phyloP scores from a whole-genome alignment of 2,329 filamentous ascomycete species.

The Penicillium sp. region DNA sequence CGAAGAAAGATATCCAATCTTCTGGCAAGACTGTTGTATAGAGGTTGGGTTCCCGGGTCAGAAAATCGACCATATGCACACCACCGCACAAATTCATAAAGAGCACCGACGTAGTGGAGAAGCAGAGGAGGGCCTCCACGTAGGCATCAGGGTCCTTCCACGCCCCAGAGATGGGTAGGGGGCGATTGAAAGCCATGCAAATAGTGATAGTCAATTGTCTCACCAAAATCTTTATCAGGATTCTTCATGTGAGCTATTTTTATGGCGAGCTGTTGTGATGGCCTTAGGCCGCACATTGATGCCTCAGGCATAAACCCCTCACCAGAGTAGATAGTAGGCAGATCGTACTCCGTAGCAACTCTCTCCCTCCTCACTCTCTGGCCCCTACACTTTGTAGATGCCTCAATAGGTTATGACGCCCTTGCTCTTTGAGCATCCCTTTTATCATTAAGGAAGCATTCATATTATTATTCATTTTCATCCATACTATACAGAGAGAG shows the following conservation, averaged over 20 bases:
- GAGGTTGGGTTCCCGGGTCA: slow-evolving; percentile 78
- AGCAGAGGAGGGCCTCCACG: slow-evolving; percentile 72
- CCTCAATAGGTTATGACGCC: too few relatives aligned
- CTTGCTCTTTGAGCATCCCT: too few relatives aligned
- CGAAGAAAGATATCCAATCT: slow-evolving; percentile 80
- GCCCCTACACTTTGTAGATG: too few relatives aligned
- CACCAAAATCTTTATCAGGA: neutral
- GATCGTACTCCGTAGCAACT: too few relatives aligned
- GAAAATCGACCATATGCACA: slow-evolving; percentile 96
- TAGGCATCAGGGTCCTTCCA: slow-evolving; percentile 75
- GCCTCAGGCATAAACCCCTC: too few relatives aligned
- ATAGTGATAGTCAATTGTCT: neutral
- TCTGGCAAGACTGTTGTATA: slow-evolving; percentile 74
- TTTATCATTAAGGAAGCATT: too few relatives aligned
- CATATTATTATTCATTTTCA: too few relatives aligned
- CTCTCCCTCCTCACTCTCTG: too few relatives aligned
- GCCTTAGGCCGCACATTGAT: too few relatives aligned
- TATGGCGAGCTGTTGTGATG: too few relatives aligned
- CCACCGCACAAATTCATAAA: slow-evolving; percentile 91
- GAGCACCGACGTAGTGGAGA: slow-evolving; percentile 70
- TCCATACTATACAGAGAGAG: too few relatives aligned
- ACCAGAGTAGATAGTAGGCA: too few relatives aligned
- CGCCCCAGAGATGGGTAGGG: slow-evolving; percentile 68
- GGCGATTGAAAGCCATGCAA: slow-evolving; percentile 49
- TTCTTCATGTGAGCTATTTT: neutral